Conservation (phyloP, 805 yeast genomes). For the Starmerella floris region DNA sequence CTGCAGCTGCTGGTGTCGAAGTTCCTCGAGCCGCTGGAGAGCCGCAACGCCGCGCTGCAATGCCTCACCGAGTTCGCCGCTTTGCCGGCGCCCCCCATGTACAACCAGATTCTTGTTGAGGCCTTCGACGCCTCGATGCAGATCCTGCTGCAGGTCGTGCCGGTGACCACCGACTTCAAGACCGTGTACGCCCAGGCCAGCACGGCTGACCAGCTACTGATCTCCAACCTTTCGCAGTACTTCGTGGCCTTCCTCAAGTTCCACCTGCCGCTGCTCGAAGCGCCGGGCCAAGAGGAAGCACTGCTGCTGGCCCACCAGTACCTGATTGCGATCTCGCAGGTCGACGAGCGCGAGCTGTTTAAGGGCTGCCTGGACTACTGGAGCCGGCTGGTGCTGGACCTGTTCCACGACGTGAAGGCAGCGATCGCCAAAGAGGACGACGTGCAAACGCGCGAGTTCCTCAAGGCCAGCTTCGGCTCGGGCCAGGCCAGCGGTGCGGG, state of each 20-base stretch:
- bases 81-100: conserved; percentile 39
- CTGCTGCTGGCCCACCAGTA: conserved; percentile 64
- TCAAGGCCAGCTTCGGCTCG: conserved; percentile 23
- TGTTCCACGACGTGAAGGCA: conserved; percentile 74
- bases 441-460: conserved; percentile 57
- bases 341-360: conserved; percentile 91
- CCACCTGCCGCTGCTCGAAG: conserved; percentile 48
- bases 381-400: conserved; percentile 68
- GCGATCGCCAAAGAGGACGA: conserved; percentile 59
- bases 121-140: conserved; percentile 66
- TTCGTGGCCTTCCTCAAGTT: conserved; percentile 69
- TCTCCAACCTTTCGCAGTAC: conserved; percentile 90
- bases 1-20: conserved; percentile 58
- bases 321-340: conserved; percentile 69
- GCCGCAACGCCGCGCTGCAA: conserved; percentile 73
- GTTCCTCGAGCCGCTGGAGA: conserved; percentile 63
- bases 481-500: conserved; percentile 24
- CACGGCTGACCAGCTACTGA: conserved; percentile 78
- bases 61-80: conserved; percentile 85
- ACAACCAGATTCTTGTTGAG: conserved; percentile 44
- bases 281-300: conserved; percentile 42
- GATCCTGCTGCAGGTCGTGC: conserved; percentile 53
- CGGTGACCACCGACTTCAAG: conserved; percentile 57
- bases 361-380: conserved; percentile 93
- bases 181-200: conserved; percentile 60